A percentile compares a stretch with the other conserved stretches of the same genome.
phyloP scores from a whole-genome alignment of 208 protist genomes.

The Leishmania mexicana region DNA sequence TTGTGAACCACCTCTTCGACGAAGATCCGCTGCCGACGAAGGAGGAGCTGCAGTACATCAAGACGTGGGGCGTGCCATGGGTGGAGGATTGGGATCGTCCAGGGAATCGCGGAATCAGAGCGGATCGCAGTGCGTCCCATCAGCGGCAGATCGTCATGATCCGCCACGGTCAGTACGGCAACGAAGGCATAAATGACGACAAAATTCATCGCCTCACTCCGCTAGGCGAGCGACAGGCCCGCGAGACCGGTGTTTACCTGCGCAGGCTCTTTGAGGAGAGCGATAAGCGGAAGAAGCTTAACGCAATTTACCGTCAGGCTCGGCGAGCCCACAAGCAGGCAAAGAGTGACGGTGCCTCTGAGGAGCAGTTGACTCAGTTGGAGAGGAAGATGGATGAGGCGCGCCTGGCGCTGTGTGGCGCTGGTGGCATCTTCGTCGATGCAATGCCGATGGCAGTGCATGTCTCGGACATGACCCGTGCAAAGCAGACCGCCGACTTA shows the following conservation, averaged over 20 bases:
- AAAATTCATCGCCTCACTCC: conserved; percentile 42
- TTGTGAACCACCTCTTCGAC: conserved; percentile 34
- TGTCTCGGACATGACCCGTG: conserved; percentile 66
- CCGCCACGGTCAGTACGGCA: conserved; percentile 87
- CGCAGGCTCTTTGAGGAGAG: conserved; percentile 32
- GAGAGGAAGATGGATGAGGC: conserved; percentile 17
- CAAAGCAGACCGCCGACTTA: conserved; percentile 58
- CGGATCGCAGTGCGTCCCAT: conserved; percentile 12
- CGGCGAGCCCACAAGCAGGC: conserved; percentile 16
- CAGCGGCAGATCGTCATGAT: conserved; percentile 76
- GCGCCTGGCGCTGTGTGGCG: neutral
- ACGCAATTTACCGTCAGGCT: conserved; percentile 4
- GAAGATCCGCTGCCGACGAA: conserved; percentile 26
- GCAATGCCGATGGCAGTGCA: conserved; percentile 39
- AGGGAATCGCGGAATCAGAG: conserved; percentile 21
- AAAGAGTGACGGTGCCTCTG: conserved; percentile 6
- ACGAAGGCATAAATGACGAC: conserved; percentile 45
- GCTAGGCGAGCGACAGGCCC: conserved; percentile 67
- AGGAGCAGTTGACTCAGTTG: conserved; percentile 16
- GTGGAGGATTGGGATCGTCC: conserved; percentile 71
- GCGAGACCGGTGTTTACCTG: conserved; percentile 58
- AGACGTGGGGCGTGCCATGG: conserved; percentile 68
- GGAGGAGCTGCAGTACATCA: conserved; percentile 49
- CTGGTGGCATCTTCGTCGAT: conserved; percentile 37
- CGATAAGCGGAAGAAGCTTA: conserved; percentile 11